Percentiles rank a stretch among this genome's conserved stretches.
These are phyloP conservation scores for Colletotrichum liriopes DNA, from an alignment of 2,329 filamentous ascomycete species.

Conservation along the genomic window DNA sequence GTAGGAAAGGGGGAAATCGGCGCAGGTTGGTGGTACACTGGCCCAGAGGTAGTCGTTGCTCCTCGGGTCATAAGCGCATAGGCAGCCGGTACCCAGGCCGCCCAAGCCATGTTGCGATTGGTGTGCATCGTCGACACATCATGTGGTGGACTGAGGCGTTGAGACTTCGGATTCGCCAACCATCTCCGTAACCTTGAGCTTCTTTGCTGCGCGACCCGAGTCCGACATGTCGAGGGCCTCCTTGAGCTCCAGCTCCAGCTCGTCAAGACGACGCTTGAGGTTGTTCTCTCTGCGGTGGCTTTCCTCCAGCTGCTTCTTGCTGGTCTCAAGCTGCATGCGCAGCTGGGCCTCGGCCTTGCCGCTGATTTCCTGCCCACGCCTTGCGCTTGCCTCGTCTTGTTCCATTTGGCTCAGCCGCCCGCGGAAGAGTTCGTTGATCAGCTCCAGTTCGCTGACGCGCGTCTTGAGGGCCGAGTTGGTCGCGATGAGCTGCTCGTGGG, in stretches of 20 bases:
- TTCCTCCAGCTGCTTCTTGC: constrained; percentile 77
- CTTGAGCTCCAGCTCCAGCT: constrained; percentile 76
- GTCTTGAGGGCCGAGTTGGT: constrained; percentile 93
- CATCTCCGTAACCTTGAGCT: constrained; percentile 37
- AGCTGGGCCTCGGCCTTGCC: constrained; percentile 71
- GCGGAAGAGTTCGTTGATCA: constrained; percentile 90
- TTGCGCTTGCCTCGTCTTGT: constrained; percentile 79
- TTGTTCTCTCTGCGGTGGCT: constrained; percentile 84
- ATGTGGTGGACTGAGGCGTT: constrained; percentile 39
- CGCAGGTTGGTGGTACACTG: constrained; percentile 21
- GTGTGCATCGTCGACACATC: neutral
- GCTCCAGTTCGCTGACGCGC: constrained; percentile 92
- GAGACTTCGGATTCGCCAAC: constrained; percentile 39
- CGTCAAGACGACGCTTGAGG: constrained; percentile 85
- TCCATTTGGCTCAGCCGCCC: constrained; percentile 85
- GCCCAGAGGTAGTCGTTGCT: neutral
- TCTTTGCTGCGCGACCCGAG: constrained; percentile 38
- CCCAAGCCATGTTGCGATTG: neutral
- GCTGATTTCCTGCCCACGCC: constrained; percentile 72
- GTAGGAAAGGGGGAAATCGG: constrained; percentile 9
- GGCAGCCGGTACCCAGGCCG: neutral
- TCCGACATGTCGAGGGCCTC: constrained; percentile 43
- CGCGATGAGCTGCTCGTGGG: constrained; percentile 84
- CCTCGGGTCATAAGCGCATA: constrained; percentile 5
- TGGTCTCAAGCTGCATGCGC: constrained; percentile 68